Percentiles rank a stretch among this genome's conserved stretches.
phyloP scores from a whole-genome alignment of 306 rosid species.

The Vachellia pachyceras region DNA sequence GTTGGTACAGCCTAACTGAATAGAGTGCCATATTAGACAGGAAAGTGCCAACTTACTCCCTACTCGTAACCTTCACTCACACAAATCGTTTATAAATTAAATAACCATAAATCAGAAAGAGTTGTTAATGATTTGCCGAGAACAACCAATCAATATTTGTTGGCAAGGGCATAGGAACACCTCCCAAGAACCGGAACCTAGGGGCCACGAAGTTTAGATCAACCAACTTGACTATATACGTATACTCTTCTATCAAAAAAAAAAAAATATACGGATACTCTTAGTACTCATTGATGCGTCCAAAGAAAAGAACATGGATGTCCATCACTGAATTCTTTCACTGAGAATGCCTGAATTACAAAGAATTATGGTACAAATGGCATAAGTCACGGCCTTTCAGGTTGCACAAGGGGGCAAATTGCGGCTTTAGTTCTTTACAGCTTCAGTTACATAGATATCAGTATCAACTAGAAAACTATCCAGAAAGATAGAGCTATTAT shows the following conservation, averaged over 20 bases:
- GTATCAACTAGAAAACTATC: not conserved
- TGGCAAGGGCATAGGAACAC: not conserved
- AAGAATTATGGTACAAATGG: not conserved
- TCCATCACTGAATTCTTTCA: not conserved
- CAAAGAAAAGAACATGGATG: constrained; percentile 35
- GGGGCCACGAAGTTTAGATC: not conserved
- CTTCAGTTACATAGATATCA: not conserved
- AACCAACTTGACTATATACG: not conserved
- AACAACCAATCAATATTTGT: not conserved
- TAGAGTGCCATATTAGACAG: too few relatives aligned
- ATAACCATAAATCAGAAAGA: not conserved
- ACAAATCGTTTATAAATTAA: not conserved
- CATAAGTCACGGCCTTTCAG: not conserved
- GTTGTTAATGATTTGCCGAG: not conserved
- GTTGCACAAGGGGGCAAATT: not conserved
- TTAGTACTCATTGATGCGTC: not conserved
- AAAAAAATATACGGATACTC: too few relatives aligned
- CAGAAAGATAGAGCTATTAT: not conserved
- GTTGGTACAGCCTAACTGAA: too few relatives aligned
- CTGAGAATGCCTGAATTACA: not conserved
- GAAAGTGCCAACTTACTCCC: too few relatives aligned
- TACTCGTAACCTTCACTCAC: not conserved
- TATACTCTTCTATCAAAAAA: too few relatives aligned
- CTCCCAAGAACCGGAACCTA: constrained; percentile 6
- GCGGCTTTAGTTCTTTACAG: not conserved